phyloP scores from a whole-genome alignment of 768 basidiomycete species.

The Boletus subcaerulescens region DNA sequence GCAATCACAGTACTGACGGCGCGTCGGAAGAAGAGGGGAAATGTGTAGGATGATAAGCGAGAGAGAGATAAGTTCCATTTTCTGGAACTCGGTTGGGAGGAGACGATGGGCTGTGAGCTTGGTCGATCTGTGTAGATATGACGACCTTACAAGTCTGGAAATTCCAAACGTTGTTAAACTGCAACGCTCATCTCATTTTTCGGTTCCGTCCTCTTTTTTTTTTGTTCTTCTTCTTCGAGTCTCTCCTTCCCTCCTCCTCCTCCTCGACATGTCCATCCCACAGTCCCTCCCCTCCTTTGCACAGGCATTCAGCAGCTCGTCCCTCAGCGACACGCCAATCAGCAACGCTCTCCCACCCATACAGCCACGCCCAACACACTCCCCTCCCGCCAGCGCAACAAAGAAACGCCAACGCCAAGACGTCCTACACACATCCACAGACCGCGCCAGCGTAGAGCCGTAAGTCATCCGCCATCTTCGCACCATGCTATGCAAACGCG shows the following conservation, averaged over 20 bases:
- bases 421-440: background rate
- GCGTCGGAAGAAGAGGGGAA: constrained; percentile 50
- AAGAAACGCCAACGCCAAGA: constrained; percentile 43
- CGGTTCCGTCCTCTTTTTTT: constrained; percentile 15
- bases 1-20: constrained; percentile 58
- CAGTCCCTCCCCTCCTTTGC: constrained; percentile 79
- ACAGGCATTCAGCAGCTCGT: constrained; percentile 64
- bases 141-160: constrained; percentile 1
- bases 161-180: background rate
- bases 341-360: constrained; percentile 69
- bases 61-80: no score
- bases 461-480: constrained; percentile 32
- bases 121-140: background rate
- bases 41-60: background rate
- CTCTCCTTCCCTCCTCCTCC: background rate
- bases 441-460: constrained; percentile 35
- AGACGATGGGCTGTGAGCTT: background rate
- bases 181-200: background rate
- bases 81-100: no score
- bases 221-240: background rate
- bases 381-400: constrained; percentile 26
- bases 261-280: constrained; percentile 40
- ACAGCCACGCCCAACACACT: constrained; percentile 35
- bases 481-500: constrained; percentile 9
- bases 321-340: constrained; percentile 46